A percentile compares a stretch with the other conserved stretches of the same genome.
Conservation (phyloP, 805 yeast species). For the Barnettozyma salicaria region DNA sequence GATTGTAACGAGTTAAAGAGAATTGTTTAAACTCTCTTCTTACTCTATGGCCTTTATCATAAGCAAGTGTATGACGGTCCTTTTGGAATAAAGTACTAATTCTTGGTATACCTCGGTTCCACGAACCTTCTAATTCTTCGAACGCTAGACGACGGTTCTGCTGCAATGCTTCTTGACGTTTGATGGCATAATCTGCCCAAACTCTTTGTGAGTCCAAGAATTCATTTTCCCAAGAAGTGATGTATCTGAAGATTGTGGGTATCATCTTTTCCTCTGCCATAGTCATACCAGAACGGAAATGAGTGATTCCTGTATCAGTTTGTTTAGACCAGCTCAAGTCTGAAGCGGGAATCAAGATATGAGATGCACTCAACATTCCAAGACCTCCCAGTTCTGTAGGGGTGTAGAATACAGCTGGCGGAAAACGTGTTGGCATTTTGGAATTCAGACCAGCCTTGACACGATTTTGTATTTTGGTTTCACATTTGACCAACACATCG, state of each 20-base stretch:
- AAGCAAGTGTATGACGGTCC: conserved; percentile 89
- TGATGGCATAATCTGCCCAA: conserved; percentile 95
- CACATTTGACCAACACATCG: conserved; percentile 82
- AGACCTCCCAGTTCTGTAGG: conserved; percentile 97
- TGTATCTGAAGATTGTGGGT: conserved; percentile 90
- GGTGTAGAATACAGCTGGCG: conserved; percentile 97
- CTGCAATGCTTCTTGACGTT: conserved; percentile 78
- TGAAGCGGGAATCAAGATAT: conserved; percentile 87
- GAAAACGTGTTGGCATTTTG: conserved; percentile 97
- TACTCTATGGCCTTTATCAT: conserved; percentile 88
- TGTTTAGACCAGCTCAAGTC: conserved; percentile 89
- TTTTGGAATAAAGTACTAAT: conserved; percentile 92
- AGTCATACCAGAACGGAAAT: conserved; percentile 90
- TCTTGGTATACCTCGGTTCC: conserved; percentile 97
- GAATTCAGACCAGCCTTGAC: conserved; percentile 94
- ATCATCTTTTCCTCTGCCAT: conserved; percentile 73
- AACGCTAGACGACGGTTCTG: conserved; percentile 81
- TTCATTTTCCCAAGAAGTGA: conserved; percentile 96
- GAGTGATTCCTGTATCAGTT: conserved; percentile 91
- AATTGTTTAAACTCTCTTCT: conserved; percentile 75
- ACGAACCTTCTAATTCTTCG: conserved; percentile 88
- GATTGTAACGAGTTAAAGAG: conserved; percentile 65
- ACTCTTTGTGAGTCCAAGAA: conserved; percentile 90
- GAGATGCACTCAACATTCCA: conserved; percentile 97
- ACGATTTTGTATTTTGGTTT: conserved; percentile 87